Base-by-base conservation (phyloP, 2,329 filamentous ascomycete species). In the Stemphylium lycopersici region DNA sequence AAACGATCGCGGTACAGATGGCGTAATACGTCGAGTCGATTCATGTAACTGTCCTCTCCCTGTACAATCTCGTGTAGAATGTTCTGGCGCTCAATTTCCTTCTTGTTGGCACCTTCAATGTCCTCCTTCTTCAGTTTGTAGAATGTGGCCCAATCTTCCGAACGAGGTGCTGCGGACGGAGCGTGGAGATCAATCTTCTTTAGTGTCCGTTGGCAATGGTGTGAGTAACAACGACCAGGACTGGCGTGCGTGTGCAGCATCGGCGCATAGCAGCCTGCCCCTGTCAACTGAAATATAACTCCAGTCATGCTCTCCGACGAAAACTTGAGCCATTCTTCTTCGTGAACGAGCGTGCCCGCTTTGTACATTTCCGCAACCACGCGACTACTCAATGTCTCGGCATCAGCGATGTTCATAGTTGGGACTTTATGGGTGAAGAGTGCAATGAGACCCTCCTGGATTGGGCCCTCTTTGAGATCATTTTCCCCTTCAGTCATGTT, bases 321-420 rank as follows among this genome's bases (percentile, higher is more conserved):
- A 70, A 98, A 93, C 71, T 96, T 97, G 62, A 99, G 89, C 95
- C 96, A 99, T 78, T 99, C 96, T 74, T 99, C 95, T 31, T 97
- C 93, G 12, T 88, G 87, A 4, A 96, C 80, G 29, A 99, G 79
- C 10, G 91, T 90, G 34, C 87, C 88, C 7, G 88, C 86, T 20
- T 85, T 83, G 61, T 93, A 84, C 90, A 99, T 95, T 41, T 88
- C 85, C 49, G 86, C 81, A 2, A 96, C 87, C 0, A 96, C 90
- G 36, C 86, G 86, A 54, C 85, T 84, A 58, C 90, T 91, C 46
- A 99, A 81, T 1, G 88, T 89, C 73, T 99, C 95, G 0, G 95
- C 95, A 79, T 99, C 96, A 5, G 93, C 93, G 37, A 95, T 93
- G 66, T 99, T 98, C 91, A 99, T 97, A 0, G 92, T 99, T 0